Conservation (phyloP, 2,329 filamentous ascomycete species). For the Pestalotiopsis sp. region DNA sequence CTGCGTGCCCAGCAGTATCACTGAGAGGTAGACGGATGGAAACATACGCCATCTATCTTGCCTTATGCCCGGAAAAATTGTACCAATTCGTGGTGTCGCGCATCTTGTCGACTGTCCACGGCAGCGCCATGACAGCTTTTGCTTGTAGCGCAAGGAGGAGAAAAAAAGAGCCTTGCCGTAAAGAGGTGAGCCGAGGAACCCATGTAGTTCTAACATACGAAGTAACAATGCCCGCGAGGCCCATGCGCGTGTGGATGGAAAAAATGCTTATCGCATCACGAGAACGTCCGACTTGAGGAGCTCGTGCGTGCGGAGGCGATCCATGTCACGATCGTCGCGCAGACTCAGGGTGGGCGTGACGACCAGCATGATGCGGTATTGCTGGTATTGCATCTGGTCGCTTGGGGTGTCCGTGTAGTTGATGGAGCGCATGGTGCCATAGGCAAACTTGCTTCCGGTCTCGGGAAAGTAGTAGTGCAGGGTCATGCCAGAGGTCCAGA, state of each 20-base stretch:
- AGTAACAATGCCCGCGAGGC: background rate
- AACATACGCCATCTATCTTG: too few species aligned
- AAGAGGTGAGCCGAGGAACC: background rate
- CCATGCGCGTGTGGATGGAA: background rate
- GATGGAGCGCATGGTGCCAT: slow-evolving; percentile 29
- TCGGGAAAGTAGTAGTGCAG: slow-evolving; percentile 34
- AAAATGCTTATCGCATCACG: slow-evolving; percentile 30
- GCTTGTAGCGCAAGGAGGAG: background rate
- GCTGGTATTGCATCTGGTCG: slow-evolving; percentile 25
- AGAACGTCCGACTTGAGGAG: slow-evolving; percentile 33
- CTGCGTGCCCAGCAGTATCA: background rate
- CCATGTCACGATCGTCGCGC: slow-evolving; percentile 29
- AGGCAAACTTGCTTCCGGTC: slow-evolving; percentile 27
- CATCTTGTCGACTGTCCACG: background rate
- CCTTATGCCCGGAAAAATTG: background rate
- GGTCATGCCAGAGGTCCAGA: slow-evolving; percentile 33
- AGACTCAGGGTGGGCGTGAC: slow-evolving; percentile 27
- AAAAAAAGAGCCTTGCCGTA: background rate
- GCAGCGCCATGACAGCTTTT: background rate
- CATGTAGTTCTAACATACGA: slow-evolving; percentile 7
- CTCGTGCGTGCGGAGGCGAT: slow-evolving; percentile 21
- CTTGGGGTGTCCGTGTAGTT: slow-evolving; percentile 18
- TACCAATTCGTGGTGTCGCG: background rate
- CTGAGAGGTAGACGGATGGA: background rate
- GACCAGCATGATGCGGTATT: slow-evolving; percentile 31